Conservation (phyloP, 169 alveolate species). For the Cryptosporidium canis region DNA sequence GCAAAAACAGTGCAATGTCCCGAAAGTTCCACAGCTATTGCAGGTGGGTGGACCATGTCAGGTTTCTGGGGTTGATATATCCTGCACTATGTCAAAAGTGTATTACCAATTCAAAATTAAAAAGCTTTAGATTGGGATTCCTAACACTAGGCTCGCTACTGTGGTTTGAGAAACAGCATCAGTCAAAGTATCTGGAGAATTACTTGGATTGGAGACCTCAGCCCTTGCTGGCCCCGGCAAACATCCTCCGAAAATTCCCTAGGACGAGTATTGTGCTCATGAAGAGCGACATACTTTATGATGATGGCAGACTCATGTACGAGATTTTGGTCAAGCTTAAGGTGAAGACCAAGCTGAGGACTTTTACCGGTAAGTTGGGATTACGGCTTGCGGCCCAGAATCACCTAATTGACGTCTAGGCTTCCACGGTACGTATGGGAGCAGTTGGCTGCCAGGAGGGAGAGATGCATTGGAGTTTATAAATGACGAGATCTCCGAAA, state of each 20-base stretch:
- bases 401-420: constrained; percentile 34
- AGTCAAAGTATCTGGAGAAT: constrained; percentile 11
- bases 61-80: constrained; percentile 40
- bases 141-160: neutral
- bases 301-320: constrained; percentile 45
- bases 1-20: neutral
- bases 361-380: constrained; percentile 16
- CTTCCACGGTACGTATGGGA: constrained; percentile 66
- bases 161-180: constrained; percentile 62
- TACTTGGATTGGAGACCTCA: constrained; percentile 68
- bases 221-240: constrained; percentile 47
- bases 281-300: constrained; percentile 46
- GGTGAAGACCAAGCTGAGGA: neutral
- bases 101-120: constrained; percentile 29
- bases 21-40: neutral
- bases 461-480: constrained; percentile 25
- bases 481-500: constrained; percentile 10
- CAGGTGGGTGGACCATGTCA: constrained; percentile 47
- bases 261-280: constrained; percentile 31
- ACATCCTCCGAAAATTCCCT: constrained; percentile 24
- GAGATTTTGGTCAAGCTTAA: constrained; percentile 19
- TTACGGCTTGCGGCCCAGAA: neutral
- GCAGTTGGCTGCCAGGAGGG: constrained; percentile 30
- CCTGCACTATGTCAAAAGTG: constrained; percentile 67
- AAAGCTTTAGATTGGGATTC: constrained; percentile 15